These are phyloP conservation scores for Helicocarpus griseus DNA, from an alignment of 2,329 filamentous ascomycete genomes.

Conservation along the genomic window DNA sequence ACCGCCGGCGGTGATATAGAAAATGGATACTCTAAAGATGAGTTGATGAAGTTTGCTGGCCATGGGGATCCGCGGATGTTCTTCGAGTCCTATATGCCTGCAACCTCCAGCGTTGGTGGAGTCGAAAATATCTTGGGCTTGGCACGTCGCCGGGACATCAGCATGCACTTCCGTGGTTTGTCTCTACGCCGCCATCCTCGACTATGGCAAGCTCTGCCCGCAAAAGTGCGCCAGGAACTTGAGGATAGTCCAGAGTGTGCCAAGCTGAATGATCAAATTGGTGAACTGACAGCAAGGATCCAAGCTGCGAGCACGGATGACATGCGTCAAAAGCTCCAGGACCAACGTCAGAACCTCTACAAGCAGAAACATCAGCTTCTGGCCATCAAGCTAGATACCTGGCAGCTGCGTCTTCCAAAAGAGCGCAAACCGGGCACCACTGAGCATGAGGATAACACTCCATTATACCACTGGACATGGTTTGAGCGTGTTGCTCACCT, in stretches of 20 bases:
- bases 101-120: too few relatives aligned
- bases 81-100: too few relatives aligned
- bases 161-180: neutral
- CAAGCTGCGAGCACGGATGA: neutral
- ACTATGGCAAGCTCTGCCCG: neutral
- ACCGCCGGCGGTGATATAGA: too few relatives aligned
- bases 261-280: neutral
- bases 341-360: neutral
- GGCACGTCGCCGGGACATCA: too few relatives aligned
- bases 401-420: neutral
- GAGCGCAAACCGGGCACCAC: neutral
- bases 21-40: too few relatives aligned
- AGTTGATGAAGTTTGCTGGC: too few relatives aligned
- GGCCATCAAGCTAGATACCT: neutral
- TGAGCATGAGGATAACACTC: conserved; percentile 1
- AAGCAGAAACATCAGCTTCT: conserved; percentile 1
- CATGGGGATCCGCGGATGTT: too few relatives aligned
- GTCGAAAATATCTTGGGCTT: too few relatives aligned
- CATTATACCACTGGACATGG: conserved; percentile 5
- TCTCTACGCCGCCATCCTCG: neutral
- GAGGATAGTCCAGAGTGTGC: neutral
- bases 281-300: neutral
- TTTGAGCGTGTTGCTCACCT: conserved; percentile 6
- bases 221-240: conserved; percentile 1
- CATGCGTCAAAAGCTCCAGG: neutral